Evolutionary conservation across 306 rosid species (phyloP), one percentile per base, ranked within the genome.

Genomic region (Hylodesmum podocarpum): DNA sequence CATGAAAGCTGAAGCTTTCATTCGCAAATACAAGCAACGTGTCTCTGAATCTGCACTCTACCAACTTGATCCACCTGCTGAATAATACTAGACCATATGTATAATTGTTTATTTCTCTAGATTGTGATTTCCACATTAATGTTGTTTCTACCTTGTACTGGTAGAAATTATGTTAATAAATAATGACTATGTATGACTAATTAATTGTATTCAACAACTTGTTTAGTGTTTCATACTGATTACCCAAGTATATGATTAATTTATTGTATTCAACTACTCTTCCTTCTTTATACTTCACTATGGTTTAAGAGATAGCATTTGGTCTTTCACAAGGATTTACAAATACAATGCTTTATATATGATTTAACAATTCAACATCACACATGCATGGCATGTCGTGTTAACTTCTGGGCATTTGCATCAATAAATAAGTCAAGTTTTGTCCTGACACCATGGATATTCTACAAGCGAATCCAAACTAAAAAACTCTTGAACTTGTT

Each of bases 1-100:
- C 46, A 73, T 14, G 44, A 88, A 72, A 73, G 96, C 94, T 18
- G 81, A 70, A 12, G 91, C 74, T 49, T 89, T 77, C 84, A 86
- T 93, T 61, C 67, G 27, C 16, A 12, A 72, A 33, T 83, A 4
- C 85, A 79, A 67, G 82, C 67, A 61, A 82, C 81, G 88, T 54
- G 79, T n/a, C 73, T 84, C 76, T 28, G 91, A 85, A 50, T 68
- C 91, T 10, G 70, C 24, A 62, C 50, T 53, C 85, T 57, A 40
- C 71, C 83, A 83, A 72, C 1, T 82, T 66, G 72, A 77, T 47
- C 82, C 79, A 0, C 7, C 58, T 33, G 40, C 69, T 0, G 31
- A 33, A 8, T 59, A 59, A 15, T 1, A 54, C 55, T 10, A 21
- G 39, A n/a, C 14, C 41, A 33, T 62, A 8, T 76, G 68, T 54